phyloP scores from a whole-genome alignment of 2,329 filamentous ascomycete genomes.

The Diaporthe velutina region DNA sequence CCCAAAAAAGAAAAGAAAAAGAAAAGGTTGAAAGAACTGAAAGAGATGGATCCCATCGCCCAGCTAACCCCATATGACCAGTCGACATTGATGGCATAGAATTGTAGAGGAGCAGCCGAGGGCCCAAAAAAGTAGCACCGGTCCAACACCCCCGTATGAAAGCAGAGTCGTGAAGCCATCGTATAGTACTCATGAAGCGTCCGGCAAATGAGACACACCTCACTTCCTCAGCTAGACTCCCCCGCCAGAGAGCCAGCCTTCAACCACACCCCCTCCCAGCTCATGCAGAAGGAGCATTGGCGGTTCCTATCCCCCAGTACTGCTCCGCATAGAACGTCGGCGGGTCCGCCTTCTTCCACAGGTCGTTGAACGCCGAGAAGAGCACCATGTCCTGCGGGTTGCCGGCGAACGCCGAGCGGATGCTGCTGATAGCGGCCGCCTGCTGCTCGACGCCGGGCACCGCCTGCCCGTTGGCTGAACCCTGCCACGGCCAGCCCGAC shows the following conservation, averaged over 20 bases:
- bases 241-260: background rate
- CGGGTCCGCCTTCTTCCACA: conserved; percentile 78
- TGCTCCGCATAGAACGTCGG: conserved; percentile 79
- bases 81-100: background rate
- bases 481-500: conserved; percentile 85
- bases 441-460: conserved; percentile 79
- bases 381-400: conserved; percentile 71
- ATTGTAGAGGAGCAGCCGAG: background rate
- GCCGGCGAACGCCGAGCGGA: conserved; percentile 70
- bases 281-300: conserved; percentile 39
- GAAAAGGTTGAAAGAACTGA: background rate
- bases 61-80: background rate
- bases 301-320: conserved; percentile 76
- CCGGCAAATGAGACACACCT: background rate
- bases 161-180: background rate
- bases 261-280: background rate
- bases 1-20: background rate
- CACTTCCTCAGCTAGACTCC: background rate
- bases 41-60: background rate
- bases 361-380: conserved; percentile 84
- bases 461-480: conserved; percentile 74
- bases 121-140: background rate
- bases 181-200: background rate
- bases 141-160: background rate
- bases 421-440: conserved; percentile 71